These are phyloP conservation scores for Persicaria maculosa DNA, from an alignment of 148 eudicot species.

Conservation along the genomic window DNA sequence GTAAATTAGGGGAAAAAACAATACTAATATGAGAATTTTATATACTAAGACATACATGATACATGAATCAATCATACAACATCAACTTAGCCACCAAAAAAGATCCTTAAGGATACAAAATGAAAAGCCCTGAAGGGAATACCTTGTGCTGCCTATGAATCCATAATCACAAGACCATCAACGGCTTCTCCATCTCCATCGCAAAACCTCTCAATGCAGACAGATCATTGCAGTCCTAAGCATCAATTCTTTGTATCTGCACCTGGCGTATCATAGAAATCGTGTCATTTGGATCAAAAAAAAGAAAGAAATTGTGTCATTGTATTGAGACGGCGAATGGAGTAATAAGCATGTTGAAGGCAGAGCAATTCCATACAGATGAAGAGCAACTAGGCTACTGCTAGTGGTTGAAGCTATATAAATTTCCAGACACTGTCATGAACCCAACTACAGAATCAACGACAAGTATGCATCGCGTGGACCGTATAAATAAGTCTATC, in stretches of 20 bases:
- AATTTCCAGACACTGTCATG: too few relatives aligned
- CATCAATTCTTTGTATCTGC: conserved; percentile 4
- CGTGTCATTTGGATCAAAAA: not conserved
- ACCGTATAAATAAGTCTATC: not conserved
- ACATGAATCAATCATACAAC: not conserved
- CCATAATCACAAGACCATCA: not conserved
- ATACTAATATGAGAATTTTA: too few relatives aligned
- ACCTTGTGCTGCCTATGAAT: not conserved
- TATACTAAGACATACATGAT: too few relatives aligned
- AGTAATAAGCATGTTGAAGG: not conserved
- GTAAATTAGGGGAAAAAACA: too few relatives aligned
- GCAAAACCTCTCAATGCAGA: not conserved
- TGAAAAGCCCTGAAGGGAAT: not conserved
- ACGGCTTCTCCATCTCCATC: not conserved
- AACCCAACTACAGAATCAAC: too few relatives aligned
- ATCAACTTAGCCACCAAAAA: not conserved
- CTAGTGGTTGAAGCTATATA: not conserved
- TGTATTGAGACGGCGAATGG: not conserved
- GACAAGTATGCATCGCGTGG: too few relatives aligned
- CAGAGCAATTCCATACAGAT: not conserved
- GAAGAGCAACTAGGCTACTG: not conserved
- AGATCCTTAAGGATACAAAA: not conserved
- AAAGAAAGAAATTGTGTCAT: not conserved
- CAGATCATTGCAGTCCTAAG: not conserved
- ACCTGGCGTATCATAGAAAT: not conserved